Evolutionary conservation across 2,329 filamentous ascomycete species (phyloP).

Genomic region (Aspergillus quadricinctus): DNA sequence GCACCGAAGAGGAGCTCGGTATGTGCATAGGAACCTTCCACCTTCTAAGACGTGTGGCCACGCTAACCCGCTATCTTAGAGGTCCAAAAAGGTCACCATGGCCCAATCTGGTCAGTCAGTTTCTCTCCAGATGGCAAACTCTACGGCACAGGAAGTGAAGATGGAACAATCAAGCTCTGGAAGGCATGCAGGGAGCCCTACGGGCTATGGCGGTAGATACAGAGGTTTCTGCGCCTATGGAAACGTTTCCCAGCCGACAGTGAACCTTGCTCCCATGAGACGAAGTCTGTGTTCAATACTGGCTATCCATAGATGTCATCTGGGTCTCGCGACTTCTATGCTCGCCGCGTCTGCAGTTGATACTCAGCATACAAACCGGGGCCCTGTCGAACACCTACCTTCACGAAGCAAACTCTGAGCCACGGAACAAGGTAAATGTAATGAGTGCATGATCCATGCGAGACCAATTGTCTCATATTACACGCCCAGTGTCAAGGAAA

Average conservation of each 20-base stretch:
- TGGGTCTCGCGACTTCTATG: background rate
- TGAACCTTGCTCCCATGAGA: background rate
- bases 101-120: conserved; percentile 91
- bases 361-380: background rate
- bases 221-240: background rate
- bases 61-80: conserved; percentile 47
- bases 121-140: conserved; percentile 95
- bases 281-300: background rate
- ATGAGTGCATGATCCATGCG: background rate
- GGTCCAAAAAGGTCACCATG: conserved; percentile 93
- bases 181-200: conserved; percentile 63
- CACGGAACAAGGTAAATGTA: background rate
- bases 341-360: background rate
- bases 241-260: background rate
- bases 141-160: conserved; percentile 93
- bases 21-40: conserved; percentile 11
- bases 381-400: background rate
- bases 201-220: conserved; percentile 57
- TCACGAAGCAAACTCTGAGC: background rate
- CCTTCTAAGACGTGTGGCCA: background rate
- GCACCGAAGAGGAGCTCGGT: conserved; percentile 75
- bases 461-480: background rate
- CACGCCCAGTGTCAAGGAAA: background rate
- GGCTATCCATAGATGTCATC: background rate
- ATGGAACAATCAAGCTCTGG: conserved; percentile 94